A percentile compares a stretch with the other conserved stretches of the same genome.
phyloP scores from a whole-genome alignment of 441 rosid genomes.

The Euphorbia corollata region DNA sequence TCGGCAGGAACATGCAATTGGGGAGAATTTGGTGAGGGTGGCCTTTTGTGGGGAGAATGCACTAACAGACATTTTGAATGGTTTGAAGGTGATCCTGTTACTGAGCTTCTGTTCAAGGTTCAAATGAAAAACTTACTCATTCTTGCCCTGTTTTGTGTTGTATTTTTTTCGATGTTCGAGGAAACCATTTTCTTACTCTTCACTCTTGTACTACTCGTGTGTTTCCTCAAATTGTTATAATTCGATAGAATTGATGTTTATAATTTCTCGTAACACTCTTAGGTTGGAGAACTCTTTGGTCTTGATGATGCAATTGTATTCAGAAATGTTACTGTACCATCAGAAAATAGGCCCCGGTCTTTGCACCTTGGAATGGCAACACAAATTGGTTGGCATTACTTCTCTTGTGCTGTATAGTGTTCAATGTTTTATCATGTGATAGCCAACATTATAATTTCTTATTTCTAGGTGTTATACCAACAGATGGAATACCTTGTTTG shows the following conservation, averaged over 20 bases:
- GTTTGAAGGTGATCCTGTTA: conserved; percentile 65
- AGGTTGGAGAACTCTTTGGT: conserved; percentile 97
- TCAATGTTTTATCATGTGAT: conserved; percentile 11
- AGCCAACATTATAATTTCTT: conserved; percentile 1
- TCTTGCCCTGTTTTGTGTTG: conserved; percentile 5
- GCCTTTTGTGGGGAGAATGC: conserved; percentile 96
- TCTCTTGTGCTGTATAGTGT: conserved; percentile 16
- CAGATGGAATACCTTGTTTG: conserved; percentile 96
- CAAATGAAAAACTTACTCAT: conserved; percentile 1
- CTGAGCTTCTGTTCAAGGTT: conserved; percentile 68
- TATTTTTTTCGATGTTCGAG: neutral
- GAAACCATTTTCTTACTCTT: neutral
- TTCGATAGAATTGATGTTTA: conserved; percentile 6
- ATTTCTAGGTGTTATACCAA: conserved; percentile 71
- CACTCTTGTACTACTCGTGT: conserved; percentile 9
- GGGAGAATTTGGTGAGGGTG: conserved; percentile 98
- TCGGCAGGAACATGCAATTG: conserved; percentile 74
- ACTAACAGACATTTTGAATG: conserved; percentile 71
- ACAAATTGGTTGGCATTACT: conserved; percentile 67
- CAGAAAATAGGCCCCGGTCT: conserved; percentile 74
- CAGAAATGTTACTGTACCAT: conserved; percentile 68
- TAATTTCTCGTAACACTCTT: conserved; percentile 10
- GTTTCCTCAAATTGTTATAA: neutral
- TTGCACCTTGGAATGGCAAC: conserved; percentile 92
- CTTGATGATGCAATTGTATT: conserved; percentile 62